These are phyloP conservation scores for Arctium minus DNA, from an alignment of 129 eudicot genomes.

Conservation along the genomic window DNA sequence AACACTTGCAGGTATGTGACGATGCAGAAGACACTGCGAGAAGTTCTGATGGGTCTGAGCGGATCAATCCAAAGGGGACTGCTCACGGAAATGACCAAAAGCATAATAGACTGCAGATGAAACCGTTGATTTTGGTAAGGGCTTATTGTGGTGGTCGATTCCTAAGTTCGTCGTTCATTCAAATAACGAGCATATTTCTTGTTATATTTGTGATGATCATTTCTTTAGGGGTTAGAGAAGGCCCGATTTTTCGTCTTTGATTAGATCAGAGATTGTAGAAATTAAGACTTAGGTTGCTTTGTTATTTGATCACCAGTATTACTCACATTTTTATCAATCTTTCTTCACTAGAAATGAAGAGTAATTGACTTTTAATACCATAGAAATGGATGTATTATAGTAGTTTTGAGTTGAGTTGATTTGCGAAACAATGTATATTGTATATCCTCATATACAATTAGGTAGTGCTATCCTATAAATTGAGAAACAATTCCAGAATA, in stretches of 20 bases:
- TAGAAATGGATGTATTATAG: too few species aligned
- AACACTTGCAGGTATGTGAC: slow-evolving; percentile 26
- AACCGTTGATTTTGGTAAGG: slow-evolving; percentile 12
- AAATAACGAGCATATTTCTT: slow-evolving; percentile 26
- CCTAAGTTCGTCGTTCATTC: slow-evolving; percentile 20
- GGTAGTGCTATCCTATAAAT: too few species aligned
- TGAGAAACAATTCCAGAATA: too few species aligned
- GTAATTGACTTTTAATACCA: not conserved
- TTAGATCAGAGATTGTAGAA: slow-evolving; percentile 9
- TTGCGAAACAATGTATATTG: too few species aligned
- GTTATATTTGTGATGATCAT: slow-evolving; percentile 35
- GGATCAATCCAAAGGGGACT: not conserved
- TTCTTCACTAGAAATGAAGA: not conserved
- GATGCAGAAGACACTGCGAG: slow-evolving; percentile 9
- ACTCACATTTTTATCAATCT: not conserved
- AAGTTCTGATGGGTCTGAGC: not conserved
- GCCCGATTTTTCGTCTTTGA: slow-evolving; percentile 27
- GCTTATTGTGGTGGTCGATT: slow-evolving; percentile 9
- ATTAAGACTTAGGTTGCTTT: not conserved
- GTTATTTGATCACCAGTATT: not conserved
- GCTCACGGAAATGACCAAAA: slow-evolving; percentile 1
- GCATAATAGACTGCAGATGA: slow-evolving; percentile 14
- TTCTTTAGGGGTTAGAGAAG: slow-evolving; percentile 35
- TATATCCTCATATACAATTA: too few species aligned
- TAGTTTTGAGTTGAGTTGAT: too few species aligned